Percentiles rank a stretch among this genome's conserved stretches.
phyloP scores from a whole-genome alignment of 805 yeast species.

The Candida succiphila region DNA sequence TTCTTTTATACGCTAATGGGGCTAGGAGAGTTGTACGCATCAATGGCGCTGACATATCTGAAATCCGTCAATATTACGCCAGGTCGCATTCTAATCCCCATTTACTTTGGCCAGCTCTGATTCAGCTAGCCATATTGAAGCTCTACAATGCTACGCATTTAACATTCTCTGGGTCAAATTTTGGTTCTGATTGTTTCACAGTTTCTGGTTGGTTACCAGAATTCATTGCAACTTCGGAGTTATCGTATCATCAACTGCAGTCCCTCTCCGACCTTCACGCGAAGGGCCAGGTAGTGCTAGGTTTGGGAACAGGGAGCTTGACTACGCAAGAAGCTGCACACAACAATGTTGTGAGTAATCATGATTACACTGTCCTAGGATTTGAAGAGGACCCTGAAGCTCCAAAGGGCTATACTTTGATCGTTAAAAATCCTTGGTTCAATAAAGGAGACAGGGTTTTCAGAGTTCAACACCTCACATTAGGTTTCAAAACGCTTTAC shows the following conservation, averaged over 20 bases:
- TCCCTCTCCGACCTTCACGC: conserved; percentile 20
- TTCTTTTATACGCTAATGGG: too few relatives aligned
- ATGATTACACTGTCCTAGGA: conserved; percentile 60
- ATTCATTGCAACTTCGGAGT: conserved; percentile 24
- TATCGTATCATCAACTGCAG: conserved; percentile 22
- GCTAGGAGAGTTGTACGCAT: too few relatives aligned
- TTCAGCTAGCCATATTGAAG: conserved; percentile 69
- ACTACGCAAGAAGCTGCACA: conserved; percentile 23
- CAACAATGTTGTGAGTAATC: conserved; percentile 39
- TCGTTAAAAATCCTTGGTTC: conserved; percentile 39
- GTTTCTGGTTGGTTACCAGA: conserved; percentile 74
- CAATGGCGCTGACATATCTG: conserved; percentile 39
- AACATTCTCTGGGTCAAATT: conserved; percentile 63
- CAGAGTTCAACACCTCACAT: too few relatives aligned
- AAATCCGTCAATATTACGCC: conserved; percentile 17
- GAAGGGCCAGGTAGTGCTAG: conserved; percentile 34
- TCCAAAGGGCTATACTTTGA: conserved; percentile 11
- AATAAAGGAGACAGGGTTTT: conserved; percentile 9
- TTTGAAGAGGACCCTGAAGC: conserved; percentile 14
- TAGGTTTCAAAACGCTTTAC: conserved; percentile 41
- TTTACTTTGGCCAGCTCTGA: conserved; percentile 56
- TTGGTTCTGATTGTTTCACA: conserved; percentile 56
- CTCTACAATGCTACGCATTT: conserved; percentile 38
- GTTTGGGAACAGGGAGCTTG: conserved; percentile 57
- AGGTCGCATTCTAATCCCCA: conserved; percentile 23